These are phyloP conservation scores for Hydrangea macrophylla DNA, from an alignment of 148 eudicot species.

Conservation along the genomic window DNA sequence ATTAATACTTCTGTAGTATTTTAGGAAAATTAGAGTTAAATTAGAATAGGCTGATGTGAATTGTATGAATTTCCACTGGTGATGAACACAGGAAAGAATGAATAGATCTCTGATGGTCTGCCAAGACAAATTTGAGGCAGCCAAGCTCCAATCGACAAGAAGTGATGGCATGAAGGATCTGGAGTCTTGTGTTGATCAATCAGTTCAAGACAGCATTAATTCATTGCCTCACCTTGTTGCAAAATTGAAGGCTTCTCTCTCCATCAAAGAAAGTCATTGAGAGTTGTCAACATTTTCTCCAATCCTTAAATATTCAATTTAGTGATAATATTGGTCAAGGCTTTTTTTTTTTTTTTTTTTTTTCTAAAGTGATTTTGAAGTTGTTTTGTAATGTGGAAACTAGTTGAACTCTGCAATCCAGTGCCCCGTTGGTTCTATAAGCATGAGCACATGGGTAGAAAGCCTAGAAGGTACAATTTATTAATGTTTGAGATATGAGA, in stretches of 20 bases:
- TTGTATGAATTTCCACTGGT: neutral
- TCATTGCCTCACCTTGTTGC: constrained; percentile 59
- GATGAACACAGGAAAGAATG: constrained; percentile 42
- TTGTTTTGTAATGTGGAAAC: constrained; percentile 3
- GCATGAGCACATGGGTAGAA: neutral
- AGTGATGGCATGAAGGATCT: constrained; percentile 49
- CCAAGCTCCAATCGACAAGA: constrained; percentile 56
- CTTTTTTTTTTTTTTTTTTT: neutral
- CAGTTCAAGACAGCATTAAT: constrained; percentile 62
- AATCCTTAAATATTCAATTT: neutral
- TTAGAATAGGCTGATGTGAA: neutral
- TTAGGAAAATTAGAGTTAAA: no score
- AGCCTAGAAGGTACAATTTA: neutral
- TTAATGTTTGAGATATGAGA: neutral
- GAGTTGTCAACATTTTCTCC: neutral
- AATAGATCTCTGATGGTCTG: constrained; percentile 71
- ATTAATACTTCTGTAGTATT: no score
- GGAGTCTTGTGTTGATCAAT: constrained; percentile 65
- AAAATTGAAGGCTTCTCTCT: constrained; percentile 60
- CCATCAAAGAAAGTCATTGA: constrained; percentile 26
- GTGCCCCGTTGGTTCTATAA: neutral
- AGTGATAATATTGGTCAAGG: neutral
- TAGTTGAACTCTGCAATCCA: neutral
- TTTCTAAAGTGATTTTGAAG: neutral
- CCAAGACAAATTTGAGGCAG: constrained; percentile 80